Evolutionary conservation across 192 early-diverging fungal species (phyloP), one percentile per base, ranked within the genome.

Genomic region (Linnemannia hyalina): DNA sequence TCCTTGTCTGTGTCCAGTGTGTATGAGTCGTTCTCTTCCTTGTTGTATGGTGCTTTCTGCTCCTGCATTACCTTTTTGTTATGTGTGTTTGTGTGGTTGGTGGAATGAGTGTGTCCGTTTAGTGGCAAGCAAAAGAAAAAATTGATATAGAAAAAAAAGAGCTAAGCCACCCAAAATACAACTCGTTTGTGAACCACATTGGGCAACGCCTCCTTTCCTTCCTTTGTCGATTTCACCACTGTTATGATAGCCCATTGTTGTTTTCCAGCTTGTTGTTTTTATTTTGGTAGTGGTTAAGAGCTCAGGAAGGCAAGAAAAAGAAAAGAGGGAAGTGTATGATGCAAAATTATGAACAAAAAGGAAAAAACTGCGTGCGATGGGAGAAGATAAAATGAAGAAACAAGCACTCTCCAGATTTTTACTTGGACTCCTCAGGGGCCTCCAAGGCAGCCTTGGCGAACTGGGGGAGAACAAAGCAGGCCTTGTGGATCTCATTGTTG

Each of bases 391-490:
- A 49, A 52, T 29, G 16, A 49, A 49, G 46, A 35, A 47, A 22
- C 29, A n/a, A 70, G 10, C 8, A 32, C 26, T 13, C 20, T 18
- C 20, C 44, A 22, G 13, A 1, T 49, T 47, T 86, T 47, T 86
- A 86, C 79, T 86, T 77, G 54, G 77, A 77, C 70, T 87, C 84
- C 76, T 85, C 83, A 40, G 93, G 60, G 13, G 85, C 77, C 82
- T 85, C 83, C n/a, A 95, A 60, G 6, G 87, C 93, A 63, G 89
- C 91, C 86, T 92, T 96, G 72, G 97, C 94, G 88, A 99, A 99
- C 89, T 96, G 94, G 60, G 98, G 98, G 54, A 99, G 91, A 60
- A 96, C 90, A 91, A 99, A 99, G 74, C 97, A 92, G 11, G 97
- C 97, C 78, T 91, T 88, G 91, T 99, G 99, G 55, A 99, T 93